phyloP scores from a whole-genome alignment of 176 grass and related monocot genomes.

The Ensete ventricosum region DNA sequence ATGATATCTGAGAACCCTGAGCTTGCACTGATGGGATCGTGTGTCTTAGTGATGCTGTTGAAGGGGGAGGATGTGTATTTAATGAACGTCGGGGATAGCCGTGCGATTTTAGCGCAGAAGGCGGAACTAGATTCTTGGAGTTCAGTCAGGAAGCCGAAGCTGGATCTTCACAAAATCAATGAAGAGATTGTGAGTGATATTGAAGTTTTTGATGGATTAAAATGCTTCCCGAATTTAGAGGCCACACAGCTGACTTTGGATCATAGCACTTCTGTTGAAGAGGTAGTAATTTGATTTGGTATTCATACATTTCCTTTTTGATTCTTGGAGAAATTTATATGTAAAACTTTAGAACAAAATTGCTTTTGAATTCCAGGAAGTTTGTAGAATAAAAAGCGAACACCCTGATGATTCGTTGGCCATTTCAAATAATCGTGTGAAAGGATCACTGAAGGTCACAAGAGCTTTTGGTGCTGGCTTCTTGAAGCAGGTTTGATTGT shows the following conservation, averaged over 20 bases:
- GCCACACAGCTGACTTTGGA: slow-evolving; percentile 81
- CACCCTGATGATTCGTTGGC: slow-evolving; percentile 73
- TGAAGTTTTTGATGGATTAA: slow-evolving; percentile 14
- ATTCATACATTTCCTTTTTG: background rate
- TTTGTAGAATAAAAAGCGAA: slow-evolving; percentile 70
- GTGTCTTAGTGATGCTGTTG: slow-evolving; percentile 72
- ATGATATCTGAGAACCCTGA: slow-evolving; percentile 66
- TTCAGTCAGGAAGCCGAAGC: slow-evolving; percentile 18
- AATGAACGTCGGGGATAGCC: slow-evolving; percentile 92
- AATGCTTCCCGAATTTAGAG: slow-evolving; percentile 33
- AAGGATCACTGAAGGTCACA: slow-evolving; percentile 92
- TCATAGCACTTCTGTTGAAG: slow-evolving; percentile 62
- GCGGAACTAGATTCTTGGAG: slow-evolving; percentile 1
- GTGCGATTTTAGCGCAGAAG: slow-evolving; percentile 65
- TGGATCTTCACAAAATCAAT: slow-evolving; percentile 49
- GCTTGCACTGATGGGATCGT: slow-evolving; percentile 91
- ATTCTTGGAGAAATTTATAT: background rate
- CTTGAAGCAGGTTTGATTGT: slow-evolving; percentile 65
- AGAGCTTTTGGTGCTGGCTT: slow-evolving; percentile 91
- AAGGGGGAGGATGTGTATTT: slow-evolving; percentile 93
- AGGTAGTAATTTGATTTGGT: slow-evolving; percentile 30
- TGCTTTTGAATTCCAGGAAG: slow-evolving; percentile 43
- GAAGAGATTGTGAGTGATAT: slow-evolving; percentile 41
- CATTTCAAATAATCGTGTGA: slow-evolving; percentile 71
- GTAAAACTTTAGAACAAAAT: background rate